Base-by-base conservation (phyloP, 805 yeast species). In the Metahyphopichia silvanorum region DNA sequence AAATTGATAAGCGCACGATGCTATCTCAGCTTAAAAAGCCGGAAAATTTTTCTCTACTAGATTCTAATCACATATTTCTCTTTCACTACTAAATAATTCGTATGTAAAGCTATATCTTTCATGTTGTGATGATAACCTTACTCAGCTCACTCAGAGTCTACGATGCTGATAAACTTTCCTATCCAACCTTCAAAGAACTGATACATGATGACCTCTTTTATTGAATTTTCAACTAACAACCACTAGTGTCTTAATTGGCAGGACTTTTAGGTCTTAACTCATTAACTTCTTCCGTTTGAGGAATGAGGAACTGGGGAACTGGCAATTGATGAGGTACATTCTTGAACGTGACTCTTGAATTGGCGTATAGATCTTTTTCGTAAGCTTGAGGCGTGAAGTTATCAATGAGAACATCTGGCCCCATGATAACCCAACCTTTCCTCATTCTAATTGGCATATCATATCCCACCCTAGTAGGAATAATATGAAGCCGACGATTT, bases 381-480 rank as follows among this genome's bases (percentile, higher is more conserved):
- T 63, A 66, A 18, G 43, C 43, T 5, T 26, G 32, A 0, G 66
- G 62, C 29, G 52, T 46, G 38, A 89, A 86, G 51, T 86, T 86
- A 52, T 86, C 76, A 19, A 86, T 50, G 43, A 86, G 56, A 3
- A 83, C 77, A 57, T 88, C 96, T 1, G 96, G 96, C 46, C 88
- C 74, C 71, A 86, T 66, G 7, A 88, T 75, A 4, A 86, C 93
- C 98, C 98, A 89, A 4, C 98, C 98, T 7, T 78, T 80, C 49
- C 96, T 76, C 39, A 76, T 55, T 41, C 70, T 72, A 13, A 83
- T 74, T 20, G 84, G 82, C 21, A 72, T 74, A 23, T 81, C 73
- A 40, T 67, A 65, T 0, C 88, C 91, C 2, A 86, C 69, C 44
- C 73, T 63, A 10, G 83, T 71, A 1, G 96, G 96, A 15, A 91